Base-by-base conservation (phyloP, 176 grass and related monocot genomes). In the Aegilops tauschii region DNA sequence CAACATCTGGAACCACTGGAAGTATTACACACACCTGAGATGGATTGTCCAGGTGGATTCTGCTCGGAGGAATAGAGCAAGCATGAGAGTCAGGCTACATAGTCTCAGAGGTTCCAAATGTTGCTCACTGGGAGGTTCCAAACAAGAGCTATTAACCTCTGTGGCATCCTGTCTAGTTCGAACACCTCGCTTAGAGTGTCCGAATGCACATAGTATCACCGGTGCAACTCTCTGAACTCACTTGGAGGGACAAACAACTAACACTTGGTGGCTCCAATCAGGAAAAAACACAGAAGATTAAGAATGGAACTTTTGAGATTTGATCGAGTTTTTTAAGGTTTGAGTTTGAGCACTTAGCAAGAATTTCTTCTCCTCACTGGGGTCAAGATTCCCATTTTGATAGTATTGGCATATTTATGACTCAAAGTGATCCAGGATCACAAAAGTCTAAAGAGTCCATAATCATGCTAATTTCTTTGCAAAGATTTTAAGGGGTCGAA, bases 1-100 rank as follows among this genome's bases (percentile, higher is more conserved):
- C 87, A 90, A 89, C 79, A 86, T 95, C 77, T 95, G 93, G 93
- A 84, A 95, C 65, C 91, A 95, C 84, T 87, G 91, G 91, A n/a
- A 12, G 6, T 1, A 88, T 18, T 23, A 76, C 30, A 16, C 64
- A 3, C 36, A 0, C 25, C 52, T 56, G 52, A 56, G 52, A 56
- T 56, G 52, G 52, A 56, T 56, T 56, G 17, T 56, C 52, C 52
- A 56, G 49, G 14, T 52, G 49, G 49, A 52, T 52, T 52, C 49
- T 52, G 49, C 49, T 52, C 49, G 49, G 49, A 52, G 49, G 14
- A 52, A 52, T 16, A 52, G 52, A 56, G 8, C 52, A 56, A 56
- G 52, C 52, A 18, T 20, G 17, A 50, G 49, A 56, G 52, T 56
- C 17, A 56, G 17, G 52, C 52, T 56, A 20, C 52, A 17, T 52